phyloP scores from a whole-genome alignment of 345 rosid species.

The Combretum micranthum region DNA sequence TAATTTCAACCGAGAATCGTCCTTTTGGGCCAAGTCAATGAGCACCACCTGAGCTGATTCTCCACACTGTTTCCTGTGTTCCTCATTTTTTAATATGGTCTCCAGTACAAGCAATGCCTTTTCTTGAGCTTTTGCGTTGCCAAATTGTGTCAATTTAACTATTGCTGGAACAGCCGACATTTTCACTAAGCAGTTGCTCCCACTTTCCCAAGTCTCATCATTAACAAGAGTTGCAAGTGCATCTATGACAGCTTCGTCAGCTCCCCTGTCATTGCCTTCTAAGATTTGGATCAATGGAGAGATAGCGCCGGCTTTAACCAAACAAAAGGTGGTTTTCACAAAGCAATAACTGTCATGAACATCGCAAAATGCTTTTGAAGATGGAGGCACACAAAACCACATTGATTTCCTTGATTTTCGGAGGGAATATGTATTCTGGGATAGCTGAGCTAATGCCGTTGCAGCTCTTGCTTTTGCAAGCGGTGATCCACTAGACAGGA shows the following conservation, averaged over 20 bases:
- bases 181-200: slow-evolving; percentile 41
- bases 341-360: slow-evolving; percentile 47
- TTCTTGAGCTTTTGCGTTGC: slow-evolving; percentile 40
- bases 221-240: slow-evolving; percentile 50
- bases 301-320: slow-evolving; percentile 54
- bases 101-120: slow-evolving; percentile 53
- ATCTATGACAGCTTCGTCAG: slow-evolving; percentile 43
- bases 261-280: slow-evolving; percentile 42
- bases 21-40: slow-evolving; percentile 51
- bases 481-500: slow-evolving; percentile 34
- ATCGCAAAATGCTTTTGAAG: slow-evolving; percentile 34
- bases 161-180: slow-evolving; percentile 31
- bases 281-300: slow-evolving; percentile 35
- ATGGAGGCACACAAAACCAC: slow-evolving; percentile 41
- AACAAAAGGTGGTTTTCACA: slow-evolving; percentile 45
- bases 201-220: slow-evolving; percentile 51
- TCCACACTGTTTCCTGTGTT: slow-evolving; percentile 30
- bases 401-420: slow-evolving; percentile 28
- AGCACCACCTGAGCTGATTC: slow-evolving; percentile 48
- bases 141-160: slow-evolving; percentile 30
- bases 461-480: slow-evolving; percentile 48
- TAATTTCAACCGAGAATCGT: slow-evolving; percentile 37
- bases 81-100: slow-evolving; percentile 38
- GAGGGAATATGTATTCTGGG: slow-evolving; percentile 47
- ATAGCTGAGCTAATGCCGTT: slow-evolving; percentile 50